Percentiles rank a stretch among this genome's conserved stretches.
phyloP scores from a whole-genome alignment of 192 early-diverging fungal genomes.

The Backusella luteola region DNA sequence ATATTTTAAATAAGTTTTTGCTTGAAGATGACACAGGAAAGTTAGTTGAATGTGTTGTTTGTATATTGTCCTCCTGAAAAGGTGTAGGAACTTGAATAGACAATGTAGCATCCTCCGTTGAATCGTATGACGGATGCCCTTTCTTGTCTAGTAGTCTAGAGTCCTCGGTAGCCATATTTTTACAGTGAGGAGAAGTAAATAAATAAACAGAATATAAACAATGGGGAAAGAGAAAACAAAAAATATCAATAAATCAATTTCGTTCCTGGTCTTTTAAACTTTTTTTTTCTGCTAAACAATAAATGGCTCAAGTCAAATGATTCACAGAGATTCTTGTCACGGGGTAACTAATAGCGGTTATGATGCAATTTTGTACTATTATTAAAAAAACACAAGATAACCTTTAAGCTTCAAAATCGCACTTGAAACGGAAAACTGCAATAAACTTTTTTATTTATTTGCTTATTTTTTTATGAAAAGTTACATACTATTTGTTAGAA shows the following conservation, averaged over 20 bases:
- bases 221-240: background rate
- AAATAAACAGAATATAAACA: background rate
- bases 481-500: background rate
- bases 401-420: background rate
- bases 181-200: background rate
- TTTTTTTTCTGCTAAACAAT: background rate
- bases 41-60: background rate
- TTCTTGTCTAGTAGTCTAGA: slow-evolving; percentile 2
- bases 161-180: background rate
- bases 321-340: background rate
- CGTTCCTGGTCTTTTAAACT: background rate
- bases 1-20: background rate
- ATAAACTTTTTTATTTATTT: slow-evolving; percentile 5
- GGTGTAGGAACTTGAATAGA: slow-evolving; percentile 3
- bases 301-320: background rate
- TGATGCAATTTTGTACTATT: background rate
- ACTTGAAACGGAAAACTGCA: background rate
- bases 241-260: background rate
- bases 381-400: background rate
- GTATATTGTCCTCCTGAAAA: background rate
- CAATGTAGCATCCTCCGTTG: background rate
- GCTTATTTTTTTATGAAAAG: background rate
- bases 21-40: background rate
- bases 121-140: background rate
- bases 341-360: background rate